Conservation (phyloP, 1,284 basidiomycete genomes). For the Trichosporon sp. region DNA sequence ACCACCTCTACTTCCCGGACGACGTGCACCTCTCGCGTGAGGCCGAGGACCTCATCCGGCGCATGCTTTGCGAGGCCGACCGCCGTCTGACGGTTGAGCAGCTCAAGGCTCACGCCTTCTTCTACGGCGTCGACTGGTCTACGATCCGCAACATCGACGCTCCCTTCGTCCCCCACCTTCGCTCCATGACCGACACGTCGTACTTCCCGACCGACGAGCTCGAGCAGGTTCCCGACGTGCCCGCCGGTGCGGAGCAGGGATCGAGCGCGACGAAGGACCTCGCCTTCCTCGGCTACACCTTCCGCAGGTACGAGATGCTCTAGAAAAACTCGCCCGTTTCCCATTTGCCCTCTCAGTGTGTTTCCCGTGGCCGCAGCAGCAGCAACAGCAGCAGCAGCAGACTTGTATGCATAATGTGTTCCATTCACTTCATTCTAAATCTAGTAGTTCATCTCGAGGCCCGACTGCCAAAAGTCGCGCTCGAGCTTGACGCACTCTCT, state of each 20-base stretch:
- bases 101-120: slow-evolving; percentile 93
- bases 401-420: slow-evolving; percentile 31
- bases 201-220: slow-evolving; percentile 98
- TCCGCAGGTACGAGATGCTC: slow-evolving; percentile 56
- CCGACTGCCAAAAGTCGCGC: slow-evolving; percentile 81
- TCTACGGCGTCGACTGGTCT: slow-evolving; percentile 94
- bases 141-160: slow-evolving; percentile 89
- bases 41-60: slow-evolving; percentile 81
- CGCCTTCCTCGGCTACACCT: slow-evolving; percentile 81
- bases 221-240: slow-evolving; percentile 71
- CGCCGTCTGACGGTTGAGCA: slow-evolving; percentile 78
- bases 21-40: slow-evolving; percentile 92
- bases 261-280: slow-evolving; percentile 79
- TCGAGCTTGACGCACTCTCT: slow-evolving; percentile 76
- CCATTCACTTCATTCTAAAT: not conserved
- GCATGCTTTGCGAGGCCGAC: slow-evolving; percentile 80
- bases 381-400: not conserved
- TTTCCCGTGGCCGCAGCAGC: not conserved
- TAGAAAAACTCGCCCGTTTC: slow-evolving; percentile 23
- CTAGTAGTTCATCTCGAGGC: slow-evolving; percentile 34
- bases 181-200: slow-evolving; percentile 81
- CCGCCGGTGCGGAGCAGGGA: slow-evolving; percentile 63
- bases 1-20: slow-evolving; percentile 90
- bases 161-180: slow-evolving; percentile 90
- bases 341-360: not conserved